Conservation (phyloP, 306 rosid species). For the Glycine tomentella region DNA sequence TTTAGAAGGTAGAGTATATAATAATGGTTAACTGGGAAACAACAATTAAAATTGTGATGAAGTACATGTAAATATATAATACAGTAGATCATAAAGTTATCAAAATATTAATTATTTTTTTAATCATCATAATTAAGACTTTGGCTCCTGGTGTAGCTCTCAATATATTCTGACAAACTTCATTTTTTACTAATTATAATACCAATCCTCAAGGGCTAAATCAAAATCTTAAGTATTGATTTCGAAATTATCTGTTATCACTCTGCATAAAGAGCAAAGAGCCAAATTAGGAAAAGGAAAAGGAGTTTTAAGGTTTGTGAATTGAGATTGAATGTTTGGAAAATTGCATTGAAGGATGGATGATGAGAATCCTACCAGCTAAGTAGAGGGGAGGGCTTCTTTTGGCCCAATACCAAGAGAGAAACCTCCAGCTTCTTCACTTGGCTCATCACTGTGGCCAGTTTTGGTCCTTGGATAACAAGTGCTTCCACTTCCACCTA, state of each 20-base stretch:
- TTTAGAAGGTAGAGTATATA: neutral
- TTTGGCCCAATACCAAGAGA: slow-evolving; percentile 85
- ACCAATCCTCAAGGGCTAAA: too few species aligned
- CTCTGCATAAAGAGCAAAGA: neutral
- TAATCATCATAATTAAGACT: too few species aligned
- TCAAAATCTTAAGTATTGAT: neutral
- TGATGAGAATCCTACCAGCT: slow-evolving; percentile 64
- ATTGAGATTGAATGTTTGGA: neutral
- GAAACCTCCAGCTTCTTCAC: slow-evolving; percentile 92
- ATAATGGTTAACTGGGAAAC: neutral
- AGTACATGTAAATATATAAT: neutral
- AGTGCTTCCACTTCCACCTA: slow-evolving; percentile 90
- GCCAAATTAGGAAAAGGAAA: neutral
- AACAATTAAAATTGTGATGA: neutral
- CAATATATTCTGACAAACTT: neutral
- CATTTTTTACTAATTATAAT: too few species aligned
- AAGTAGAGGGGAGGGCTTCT: slow-evolving; percentile 63
- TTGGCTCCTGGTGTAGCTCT: too few species aligned
- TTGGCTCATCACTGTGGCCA: slow-evolving; percentile 76
- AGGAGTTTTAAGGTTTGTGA: neutral
- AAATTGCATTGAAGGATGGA: neutral
- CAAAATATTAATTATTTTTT: neutral
- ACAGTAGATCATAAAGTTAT: neutral
- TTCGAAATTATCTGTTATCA: neutral
- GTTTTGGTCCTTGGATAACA: slow-evolving; percentile 81